phyloP scores from a whole-genome alignment of 768 basidiomycete genomes.

The Boletellus ananiceps region DNA sequence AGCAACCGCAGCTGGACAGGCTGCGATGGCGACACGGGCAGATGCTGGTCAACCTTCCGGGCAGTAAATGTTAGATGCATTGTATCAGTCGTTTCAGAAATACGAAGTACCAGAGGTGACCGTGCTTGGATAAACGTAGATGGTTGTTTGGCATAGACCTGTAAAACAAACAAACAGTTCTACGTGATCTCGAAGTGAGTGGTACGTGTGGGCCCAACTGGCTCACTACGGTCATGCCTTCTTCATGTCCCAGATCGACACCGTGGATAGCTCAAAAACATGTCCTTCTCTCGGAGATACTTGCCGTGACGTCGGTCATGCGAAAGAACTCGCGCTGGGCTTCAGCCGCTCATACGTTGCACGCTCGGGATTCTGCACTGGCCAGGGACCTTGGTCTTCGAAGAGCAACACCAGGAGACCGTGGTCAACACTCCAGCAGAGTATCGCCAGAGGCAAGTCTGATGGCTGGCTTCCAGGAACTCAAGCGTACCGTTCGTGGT shows the following conservation, averaged over 20 bases:
- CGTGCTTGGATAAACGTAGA: background rate
- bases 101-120: background rate
- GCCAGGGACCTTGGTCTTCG: slow-evolving; percentile 73
- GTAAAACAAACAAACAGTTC: slow-evolving; percentile 24
- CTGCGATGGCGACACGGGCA: slow-evolving; percentile 73
- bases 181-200: background rate
- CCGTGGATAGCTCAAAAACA: slow-evolving; percentile 56
- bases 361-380: slow-evolving; percentile 59
- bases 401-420: slow-evolving; percentile 47
- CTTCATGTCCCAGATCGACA: slow-evolving; percentile 11
- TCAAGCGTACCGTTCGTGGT: slow-evolving; percentile 70
- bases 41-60: slow-evolving; percentile 32
- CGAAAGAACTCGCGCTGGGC: slow-evolving; percentile 98
- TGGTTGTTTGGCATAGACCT: slow-evolving; percentile 25
- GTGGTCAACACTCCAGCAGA: slow-evolving; percentile 41
- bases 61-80: slow-evolving; percentile 26
- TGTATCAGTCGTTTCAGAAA: slow-evolving; percentile 14
- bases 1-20: slow-evolving; percentile 87
- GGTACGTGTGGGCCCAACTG: background rate
- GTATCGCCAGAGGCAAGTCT: slow-evolving; percentile 74
- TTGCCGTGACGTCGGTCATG: slow-evolving; percentile 90
- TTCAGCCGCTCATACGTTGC: slow-evolving; percentile 58
- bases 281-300: slow-evolving; percentile 85
- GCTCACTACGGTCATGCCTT: slow-evolving; percentile 12
- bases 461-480: slow-evolving; percentile 84